Evolutionary conservation across 2,329 filamentous ascomycete species (phyloP).

Genomic region (Claviceps digitariae): DNA sequence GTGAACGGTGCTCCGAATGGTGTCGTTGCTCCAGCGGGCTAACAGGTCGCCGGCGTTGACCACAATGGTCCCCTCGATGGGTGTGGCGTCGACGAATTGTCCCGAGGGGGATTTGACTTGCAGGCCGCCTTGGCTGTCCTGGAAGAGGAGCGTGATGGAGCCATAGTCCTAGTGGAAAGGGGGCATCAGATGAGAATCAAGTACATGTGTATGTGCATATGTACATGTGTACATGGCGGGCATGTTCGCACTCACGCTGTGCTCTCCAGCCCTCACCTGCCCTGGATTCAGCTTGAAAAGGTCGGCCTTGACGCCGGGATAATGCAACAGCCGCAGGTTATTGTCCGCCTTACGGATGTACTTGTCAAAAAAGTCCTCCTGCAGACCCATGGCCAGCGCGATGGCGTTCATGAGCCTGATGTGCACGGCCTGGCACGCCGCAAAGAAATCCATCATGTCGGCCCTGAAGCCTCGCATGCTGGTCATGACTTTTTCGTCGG

Average conservation of each 20-base stretch:
- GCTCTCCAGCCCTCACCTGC: constrained; percentile 64
- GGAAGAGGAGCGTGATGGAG: constrained; percentile 48
- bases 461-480: constrained; percentile 46
- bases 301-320: constrained; percentile 52
- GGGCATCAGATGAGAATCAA: background rate
- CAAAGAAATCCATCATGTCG: constrained; percentile 64
- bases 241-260: constrained; percentile 37
- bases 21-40: constrained; percentile 80
- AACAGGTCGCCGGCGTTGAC: constrained; percentile 83
- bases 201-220: too few species aligned
- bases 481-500: constrained; percentile 25
- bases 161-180: constrained; percentile 34
- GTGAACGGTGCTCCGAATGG: constrained; percentile 81
- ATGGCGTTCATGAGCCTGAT: constrained; percentile 72
- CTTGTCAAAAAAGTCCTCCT: constrained; percentile 59
- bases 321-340: constrained; percentile 61
- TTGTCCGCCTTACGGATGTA: constrained; percentile 61
- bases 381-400: constrained; percentile 64
- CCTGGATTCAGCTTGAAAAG: constrained; percentile 53
- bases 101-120: constrained; percentile 58
- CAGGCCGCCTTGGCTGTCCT: constrained; percentile 41
- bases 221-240: background rate
- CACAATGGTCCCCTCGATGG: constrained; percentile 69
- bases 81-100: constrained; percentile 68
- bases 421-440: constrained; percentile 61